Evolutionary conservation across 2,329 filamentous ascomycete genomes (phyloP).

Genomic region (Xylaria sp.): DNA sequence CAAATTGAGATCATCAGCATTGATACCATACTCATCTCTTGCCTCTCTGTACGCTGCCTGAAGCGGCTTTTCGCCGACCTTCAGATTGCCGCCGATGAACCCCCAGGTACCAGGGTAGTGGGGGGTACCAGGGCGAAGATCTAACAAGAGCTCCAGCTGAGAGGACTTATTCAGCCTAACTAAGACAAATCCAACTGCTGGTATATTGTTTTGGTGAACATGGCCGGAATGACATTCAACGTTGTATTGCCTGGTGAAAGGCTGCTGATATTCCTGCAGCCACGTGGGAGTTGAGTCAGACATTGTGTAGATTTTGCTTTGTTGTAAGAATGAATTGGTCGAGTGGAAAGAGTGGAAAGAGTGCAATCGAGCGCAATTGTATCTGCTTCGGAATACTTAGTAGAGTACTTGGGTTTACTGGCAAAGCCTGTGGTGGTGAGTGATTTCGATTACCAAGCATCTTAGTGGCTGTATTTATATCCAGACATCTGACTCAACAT

Average conservation of each 20-base stretch:
- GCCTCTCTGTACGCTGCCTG: conserved; percentile 7
- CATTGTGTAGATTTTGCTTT: background rate
- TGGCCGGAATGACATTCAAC: conserved; percentile 20
- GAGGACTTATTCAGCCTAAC: conserved; percentile 11
- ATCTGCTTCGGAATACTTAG: background rate
- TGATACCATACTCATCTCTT: conserved; percentile 18
- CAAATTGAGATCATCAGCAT: background rate
- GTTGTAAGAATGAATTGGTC: conserved; percentile 39
- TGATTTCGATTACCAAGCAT: background rate
- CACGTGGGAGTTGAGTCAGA: background rate
- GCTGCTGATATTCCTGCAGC: conserved; percentile 18
- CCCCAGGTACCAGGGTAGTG: background rate
- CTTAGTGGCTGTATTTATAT: background rate
- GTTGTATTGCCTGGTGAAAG: conserved; percentile 13
- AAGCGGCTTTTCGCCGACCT: background rate
- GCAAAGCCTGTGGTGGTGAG: background rate
- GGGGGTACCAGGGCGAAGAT: conserved; percentile 4
- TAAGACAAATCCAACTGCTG: conserved; percentile 25
- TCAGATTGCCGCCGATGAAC: conserved; percentile 24
- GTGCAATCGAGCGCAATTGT: background rate
- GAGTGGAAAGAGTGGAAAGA: background rate
- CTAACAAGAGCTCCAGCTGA: conserved; percentile 27
- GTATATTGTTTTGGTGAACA: conserved; percentile 21
- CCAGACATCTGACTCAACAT: background rate
- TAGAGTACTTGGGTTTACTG: background rate